phyloP scores from a whole-genome alignment of 129 eudicot genomes.

The Kitagawia praeruptora region DNA sequence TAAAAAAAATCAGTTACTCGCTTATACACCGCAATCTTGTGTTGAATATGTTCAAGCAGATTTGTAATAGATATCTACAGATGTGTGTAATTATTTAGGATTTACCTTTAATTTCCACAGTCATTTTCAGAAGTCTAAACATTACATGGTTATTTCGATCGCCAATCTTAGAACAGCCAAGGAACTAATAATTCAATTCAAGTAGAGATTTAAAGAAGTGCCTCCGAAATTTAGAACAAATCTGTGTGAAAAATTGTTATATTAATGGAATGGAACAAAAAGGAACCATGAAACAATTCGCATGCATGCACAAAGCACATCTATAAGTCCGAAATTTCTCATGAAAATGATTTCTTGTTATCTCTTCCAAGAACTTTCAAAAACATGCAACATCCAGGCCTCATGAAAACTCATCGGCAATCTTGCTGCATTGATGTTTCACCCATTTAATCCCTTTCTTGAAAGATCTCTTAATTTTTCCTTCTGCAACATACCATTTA shows the following conservation, averaged over 20 bases:
- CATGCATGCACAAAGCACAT: neutral
- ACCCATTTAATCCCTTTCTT: slow-evolving; percentile 37
- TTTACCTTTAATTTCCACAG: too few species aligned
- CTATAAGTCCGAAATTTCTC: neutral
- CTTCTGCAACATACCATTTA: slow-evolving; percentile 36
- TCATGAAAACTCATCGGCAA: slow-evolving; percentile 16
- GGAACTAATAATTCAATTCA: neutral
- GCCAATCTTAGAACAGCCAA: neutral
- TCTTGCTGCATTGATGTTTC: slow-evolving; percentile 22
- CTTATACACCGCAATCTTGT: neutral
- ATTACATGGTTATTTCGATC: neutral
- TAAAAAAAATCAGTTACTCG: neutral
- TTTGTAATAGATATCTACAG: neutral
- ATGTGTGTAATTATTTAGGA: neutral
- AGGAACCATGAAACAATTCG: neutral
- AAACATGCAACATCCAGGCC: neutral
- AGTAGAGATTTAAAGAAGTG: neutral
- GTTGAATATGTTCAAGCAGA: neutral
- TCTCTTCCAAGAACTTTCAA: neutral
- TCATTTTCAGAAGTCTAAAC: too few species aligned
- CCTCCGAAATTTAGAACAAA: neutral
- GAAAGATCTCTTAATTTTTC: slow-evolving; percentile 33
- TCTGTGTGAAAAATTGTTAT: neutral
- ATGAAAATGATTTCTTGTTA: neutral
- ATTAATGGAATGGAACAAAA: neutral